Base-by-base conservation (phyloP, 2,329 filamentous ascomycete genomes). In the Clonostachys chloroleuca region DNA sequence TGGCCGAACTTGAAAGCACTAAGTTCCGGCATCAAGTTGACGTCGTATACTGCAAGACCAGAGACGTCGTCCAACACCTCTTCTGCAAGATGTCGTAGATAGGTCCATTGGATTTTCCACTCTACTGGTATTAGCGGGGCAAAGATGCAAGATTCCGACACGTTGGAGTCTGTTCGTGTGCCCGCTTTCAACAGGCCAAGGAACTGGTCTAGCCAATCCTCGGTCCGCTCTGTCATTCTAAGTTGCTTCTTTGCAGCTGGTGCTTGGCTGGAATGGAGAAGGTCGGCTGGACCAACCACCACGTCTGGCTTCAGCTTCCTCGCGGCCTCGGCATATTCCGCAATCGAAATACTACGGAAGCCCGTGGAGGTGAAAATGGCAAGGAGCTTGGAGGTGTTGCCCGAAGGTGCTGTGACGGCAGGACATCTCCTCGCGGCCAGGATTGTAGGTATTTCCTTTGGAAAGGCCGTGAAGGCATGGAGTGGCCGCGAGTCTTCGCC, bases 311-410 rank as follows among this genome's bases (percentile, higher is more conserved):
- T 74, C 35, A 96, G 68, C n/a, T 70, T 75, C 49, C 77, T 67
- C 34, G 87, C 73, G 16, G 83, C 83, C 6, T 80, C 70, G 34
- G 78, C 72, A 67, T 94, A 97, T 46, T 87, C 81, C 7, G 80
- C 73, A 1, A 83, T 80, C 34, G 80, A 78, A 34, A 97, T 71
- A 48, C 80, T 75, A 51, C 82, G 80, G 67, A 95, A 96, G 33
- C 94, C 94, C 1, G 90, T 89, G 1, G 91, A 92, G 3, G 94
- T 96, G 61, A 88, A 84, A 43, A 97, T 78, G 16, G 87, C 83
- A 40, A 97, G 75, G 42, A 83, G 78, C 37, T 79, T 80, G 51
- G 85, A 80, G 9, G 83, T 84, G 62, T 94, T 91, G 17, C 81
- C 80, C 52, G 83, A 73, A 1, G 89, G 87, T 7, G 85, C 82